A percentile compares a stretch with the other conserved stretches of the same genome.
Conservation (phyloP, 768 basidiomycete species). For the Cyclocybe cylindracea region DNA sequence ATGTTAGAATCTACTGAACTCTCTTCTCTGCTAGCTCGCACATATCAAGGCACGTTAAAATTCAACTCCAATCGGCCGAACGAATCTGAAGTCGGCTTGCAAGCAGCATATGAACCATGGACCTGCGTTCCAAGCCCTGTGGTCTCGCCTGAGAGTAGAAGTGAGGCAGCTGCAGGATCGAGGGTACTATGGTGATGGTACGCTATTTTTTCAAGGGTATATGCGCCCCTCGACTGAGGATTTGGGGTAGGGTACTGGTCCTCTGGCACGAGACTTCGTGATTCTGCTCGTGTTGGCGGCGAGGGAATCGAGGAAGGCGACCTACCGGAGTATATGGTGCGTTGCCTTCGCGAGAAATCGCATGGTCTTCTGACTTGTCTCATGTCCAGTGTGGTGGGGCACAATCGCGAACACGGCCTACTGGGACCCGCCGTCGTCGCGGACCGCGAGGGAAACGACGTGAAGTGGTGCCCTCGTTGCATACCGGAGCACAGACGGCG, state of each 20-base stretch:
- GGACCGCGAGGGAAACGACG: slow-evolving; percentile 25
- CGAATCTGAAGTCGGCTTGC: not conserved
- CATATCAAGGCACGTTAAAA: slow-evolving; percentile 68
- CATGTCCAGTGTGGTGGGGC: slow-evolving; percentile 76
- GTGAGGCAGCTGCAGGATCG: slow-evolving; percentile 68
- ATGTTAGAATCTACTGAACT: slow-evolving; percentile 4
- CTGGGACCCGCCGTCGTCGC: slow-evolving; percentile 43
- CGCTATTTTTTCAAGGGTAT: slow-evolving; percentile 1
- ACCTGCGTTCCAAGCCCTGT: slow-evolving; percentile 71
- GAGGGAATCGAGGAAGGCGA: slow-evolving; percentile 55
- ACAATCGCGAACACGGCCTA: slow-evolving; percentile 62
- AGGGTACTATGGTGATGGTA: slow-evolving; percentile 86
- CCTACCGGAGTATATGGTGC: slow-evolving; percentile 78
- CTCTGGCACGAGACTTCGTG: slow-evolving; percentile 67
- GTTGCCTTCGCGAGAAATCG: slow-evolving; percentile 5
- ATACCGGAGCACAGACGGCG: slow-evolving; percentile 61
- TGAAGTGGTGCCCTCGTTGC: slow-evolving; percentile 50
- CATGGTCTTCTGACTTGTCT: not conserved
- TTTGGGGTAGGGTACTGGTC: slow-evolving; percentile 73
- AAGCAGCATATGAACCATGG: slow-evolving; percentile 81
- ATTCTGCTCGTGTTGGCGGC: slow-evolving; percentile 57
- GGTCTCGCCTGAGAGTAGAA: slow-evolving; percentile 65
- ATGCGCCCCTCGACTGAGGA: not conserved
- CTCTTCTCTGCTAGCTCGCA: slow-evolving; percentile 53
- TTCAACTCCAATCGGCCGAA: not conserved